Conservation (phyloP, 2,329 filamentous ascomycete genomes). For the Neonectria hederae region DNA sequence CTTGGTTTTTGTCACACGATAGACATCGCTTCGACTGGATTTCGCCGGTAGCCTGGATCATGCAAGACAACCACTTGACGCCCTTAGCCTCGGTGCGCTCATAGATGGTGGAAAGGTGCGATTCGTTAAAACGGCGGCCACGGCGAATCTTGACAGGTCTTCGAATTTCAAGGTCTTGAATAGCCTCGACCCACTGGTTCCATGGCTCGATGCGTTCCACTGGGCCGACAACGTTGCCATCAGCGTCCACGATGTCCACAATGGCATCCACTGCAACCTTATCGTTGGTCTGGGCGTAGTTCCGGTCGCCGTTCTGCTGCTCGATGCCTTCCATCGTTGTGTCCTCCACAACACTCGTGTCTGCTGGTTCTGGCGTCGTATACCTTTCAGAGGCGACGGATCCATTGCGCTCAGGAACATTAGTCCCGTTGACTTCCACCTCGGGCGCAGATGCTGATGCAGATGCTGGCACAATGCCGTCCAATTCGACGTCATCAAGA, state of each 20-base stretch:
- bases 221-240: constrained; percentile 51
- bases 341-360: constrained; percentile 15
- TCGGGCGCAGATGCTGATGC: constrained; percentile 6
- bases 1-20: constrained; percentile 54
- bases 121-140: constrained; percentile 52
- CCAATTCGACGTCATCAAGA: constrained; percentile 28
- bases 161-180: constrained; percentile 50
- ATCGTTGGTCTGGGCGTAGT: background rate
- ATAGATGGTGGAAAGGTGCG: constrained; percentile 53
- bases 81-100: constrained; percentile 53
- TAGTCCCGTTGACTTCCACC: constrained; percentile 22
- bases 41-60: constrained; percentile 61
- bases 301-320: constrained; percentile 19
- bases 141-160: constrained; percentile 54
- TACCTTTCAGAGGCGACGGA: background rate
- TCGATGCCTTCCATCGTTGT: constrained; percentile 36
- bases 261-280: constrained; percentile 31
- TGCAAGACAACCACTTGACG: constrained; percentile 58
- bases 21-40: constrained; percentile 52
- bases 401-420: background rate
- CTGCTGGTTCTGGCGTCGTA: background rate
- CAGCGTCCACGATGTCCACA: constrained; percentile 50
- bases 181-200: constrained; percentile 53
- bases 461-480: constrained; percentile 22
- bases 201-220: constrained; percentile 49